phyloP scores from a whole-genome alignment of 306 rosid species.

The Erythrophleum fordii region DNA sequence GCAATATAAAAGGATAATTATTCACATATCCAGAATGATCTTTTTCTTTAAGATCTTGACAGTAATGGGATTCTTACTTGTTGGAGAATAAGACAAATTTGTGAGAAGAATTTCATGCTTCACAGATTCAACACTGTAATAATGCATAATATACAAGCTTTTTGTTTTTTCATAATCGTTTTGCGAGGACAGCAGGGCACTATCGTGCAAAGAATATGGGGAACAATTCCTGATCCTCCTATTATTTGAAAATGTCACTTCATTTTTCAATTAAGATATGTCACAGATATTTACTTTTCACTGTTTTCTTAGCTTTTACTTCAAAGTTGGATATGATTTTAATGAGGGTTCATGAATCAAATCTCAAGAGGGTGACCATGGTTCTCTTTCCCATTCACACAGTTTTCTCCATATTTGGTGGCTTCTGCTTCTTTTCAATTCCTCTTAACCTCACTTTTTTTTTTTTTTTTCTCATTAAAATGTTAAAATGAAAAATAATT shows the following conservation, averaged over 20 bases:
- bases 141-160: not conserved
- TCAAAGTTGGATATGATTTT: conserved; percentile 14
- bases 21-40: not conserved
- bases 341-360: not conserved
- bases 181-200: conserved; percentile 18
- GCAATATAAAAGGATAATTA: not conserved
- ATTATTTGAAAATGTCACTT: conserved; percentile 33
- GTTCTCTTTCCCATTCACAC: conserved; percentile 28
- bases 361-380: conserved; percentile 1
- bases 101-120: conserved; percentile 26
- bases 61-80: not conserved
- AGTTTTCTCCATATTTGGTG: conserved; percentile 25
- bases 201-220: conserved; percentile 10
- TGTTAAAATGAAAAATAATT: not conserved
- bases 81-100: conserved; percentile 33
- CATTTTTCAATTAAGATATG: not conserved
- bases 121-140: not conserved
- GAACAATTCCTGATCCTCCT: not conserved
- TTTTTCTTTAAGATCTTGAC: not conserved
- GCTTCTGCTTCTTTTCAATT: conserved; percentile 18
- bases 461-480: too few species aligned
- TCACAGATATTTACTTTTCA: conserved; percentile 12
- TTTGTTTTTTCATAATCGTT: not conserved
- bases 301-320: conserved; percentile 24
- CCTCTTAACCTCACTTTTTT: not conserved